Base-by-base conservation (phyloP, 1,284 basidiomycete genomes). In the Ceratobasidium sp. region DNA sequence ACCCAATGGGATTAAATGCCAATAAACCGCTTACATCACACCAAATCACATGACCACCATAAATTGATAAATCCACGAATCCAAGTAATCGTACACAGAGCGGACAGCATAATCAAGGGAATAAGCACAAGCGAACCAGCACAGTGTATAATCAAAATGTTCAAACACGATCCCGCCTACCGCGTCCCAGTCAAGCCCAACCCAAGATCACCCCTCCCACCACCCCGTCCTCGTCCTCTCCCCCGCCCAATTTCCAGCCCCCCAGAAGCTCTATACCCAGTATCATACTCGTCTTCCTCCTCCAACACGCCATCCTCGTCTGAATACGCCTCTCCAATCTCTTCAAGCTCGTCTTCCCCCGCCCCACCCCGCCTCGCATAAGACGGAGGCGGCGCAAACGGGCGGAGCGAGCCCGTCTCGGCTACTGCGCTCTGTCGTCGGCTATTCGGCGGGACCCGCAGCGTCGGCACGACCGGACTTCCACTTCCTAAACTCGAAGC, bases 401-500 rank as follows among this genome's bases (percentile, higher is more conserved):
- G 81, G 54, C 82, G 79, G 74, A 87, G 78, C 51, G 80, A 84
- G 3, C 83, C 85, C 6, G 86, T 88, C 83, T 91, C 90, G 3
- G 90, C 90, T 41, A 91, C 84, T 54, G 7, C 87, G 83, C 75
- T 90, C 53, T 69, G 66, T 27, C 66, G n/a, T 37, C 66, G 19
- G 19, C 53, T 59, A 27, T 71, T 71, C 27, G 68, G 68, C 54
- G 68, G 68, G 16, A 48, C 66, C 16, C 51, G 54, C 19, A 69
- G n/a, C 7, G 86, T 83, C 29, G 58, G 86, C 83, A 37, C 84
- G 22, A 62, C 65, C 2, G 66, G 53, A n/a, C 58, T 85, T 8
- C 88, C 89, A 14, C 88, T 90, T 22, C 90, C 90, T 76, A 89
- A 87, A 4, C 89, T 90, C 7, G 88, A 89, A 2, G 88, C 89